These are phyloP conservation scores for Didymella segeticola DNA, from an alignment of 2,329 filamentous ascomycete genomes.

Conservation along the genomic window DNA sequence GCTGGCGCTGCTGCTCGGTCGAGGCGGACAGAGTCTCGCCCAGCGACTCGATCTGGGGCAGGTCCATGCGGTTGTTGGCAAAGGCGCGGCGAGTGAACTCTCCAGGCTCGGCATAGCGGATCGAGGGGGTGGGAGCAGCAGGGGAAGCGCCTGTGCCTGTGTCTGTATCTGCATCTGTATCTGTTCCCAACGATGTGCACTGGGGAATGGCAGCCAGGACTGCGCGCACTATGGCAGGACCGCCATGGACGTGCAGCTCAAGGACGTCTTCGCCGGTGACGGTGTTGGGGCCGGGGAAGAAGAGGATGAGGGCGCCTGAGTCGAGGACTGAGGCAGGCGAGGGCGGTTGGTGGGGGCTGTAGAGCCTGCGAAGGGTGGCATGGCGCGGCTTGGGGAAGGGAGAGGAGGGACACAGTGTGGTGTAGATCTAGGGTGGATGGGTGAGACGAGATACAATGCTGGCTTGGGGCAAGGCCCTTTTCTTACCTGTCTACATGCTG, in stretches of 20 bases:
- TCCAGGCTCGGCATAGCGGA: conserved; percentile 91
- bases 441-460: background rate
- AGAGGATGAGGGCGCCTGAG: conserved; percentile 78
- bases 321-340: conserved; percentile 66
- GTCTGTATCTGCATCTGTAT: background rate
- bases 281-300: conserved; percentile 80
- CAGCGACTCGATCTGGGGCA: conserved; percentile 78
- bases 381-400: conserved; percentile 64
- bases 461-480: background rate
- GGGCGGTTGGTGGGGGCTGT: conserved; percentile 59
- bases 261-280: conserved; percentile 93
- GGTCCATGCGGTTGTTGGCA: conserved; percentile 80
- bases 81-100: conserved; percentile 96
- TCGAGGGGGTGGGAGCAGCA: conserved; percentile 39
- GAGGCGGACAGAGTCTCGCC: conserved; percentile 68
- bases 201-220: conserved; percentile 78
- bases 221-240: conserved; percentile 84
- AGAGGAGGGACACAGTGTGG: conserved; percentile 64
- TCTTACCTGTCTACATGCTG: conserved; percentile 73
- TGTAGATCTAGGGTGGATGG: conserved; percentile 63
- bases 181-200: too few relatives aligned
- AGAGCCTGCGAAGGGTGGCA: conserved; percentile 78
- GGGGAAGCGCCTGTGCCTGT: too few relatives aligned
- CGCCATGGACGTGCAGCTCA: conserved; percentile 94
- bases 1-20: conserved; percentile 90